Evolutionary conservation across 805 yeast genomes (phyloP).

Genomic region (Spathaspora sp.): DNA sequence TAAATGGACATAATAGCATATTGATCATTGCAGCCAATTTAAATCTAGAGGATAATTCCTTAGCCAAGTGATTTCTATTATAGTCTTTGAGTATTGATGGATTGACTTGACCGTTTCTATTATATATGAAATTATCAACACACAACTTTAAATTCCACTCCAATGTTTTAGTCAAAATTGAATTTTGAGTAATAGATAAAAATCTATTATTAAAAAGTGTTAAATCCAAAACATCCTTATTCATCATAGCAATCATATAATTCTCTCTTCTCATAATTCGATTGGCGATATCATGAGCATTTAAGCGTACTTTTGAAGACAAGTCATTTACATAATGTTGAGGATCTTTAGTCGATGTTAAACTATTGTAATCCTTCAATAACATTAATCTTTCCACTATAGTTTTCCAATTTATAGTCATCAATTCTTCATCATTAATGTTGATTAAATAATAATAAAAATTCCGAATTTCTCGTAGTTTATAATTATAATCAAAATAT

Average conservation of each 20-base stretch:
- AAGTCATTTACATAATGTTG: constrained; percentile 43
- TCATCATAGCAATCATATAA: constrained; percentile 85
- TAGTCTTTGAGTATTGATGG: constrained; percentile 66
- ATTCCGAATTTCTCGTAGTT: constrained; percentile 67
- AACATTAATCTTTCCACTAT: constrained; percentile 73
- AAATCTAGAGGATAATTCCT: constrained; percentile 74
- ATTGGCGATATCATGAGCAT: constrained; percentile 93
- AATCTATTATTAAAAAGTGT: constrained; percentile 32
- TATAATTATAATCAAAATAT: constrained; percentile 54
- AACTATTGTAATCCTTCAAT: constrained; percentile 76
- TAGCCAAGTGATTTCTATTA: constrained; percentile 61
- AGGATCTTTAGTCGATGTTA: constrained; percentile 41
- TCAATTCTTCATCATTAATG: constrained; percentile 74
- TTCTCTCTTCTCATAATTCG: constrained; percentile 94
- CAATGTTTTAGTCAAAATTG: constrained; percentile 72
- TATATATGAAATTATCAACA: constrained; percentile 81
- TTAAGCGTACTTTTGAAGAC: constrained; percentile 69
- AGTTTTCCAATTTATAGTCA: constrained; percentile 90
- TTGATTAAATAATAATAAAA: constrained; percentile 72
- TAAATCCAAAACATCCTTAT: constrained; percentile 69
- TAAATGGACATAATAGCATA: constrained; percentile 77
- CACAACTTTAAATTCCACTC: constrained; percentile 95
- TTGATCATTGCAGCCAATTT: constrained; percentile 85
- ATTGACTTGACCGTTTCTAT: constrained; percentile 77
- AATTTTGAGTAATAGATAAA: constrained; percentile 15